These are phyloP conservation scores for Trifolium dubium DNA, from an alignment of 306 rosid genomes.

Conservation along the genomic window DNA sequence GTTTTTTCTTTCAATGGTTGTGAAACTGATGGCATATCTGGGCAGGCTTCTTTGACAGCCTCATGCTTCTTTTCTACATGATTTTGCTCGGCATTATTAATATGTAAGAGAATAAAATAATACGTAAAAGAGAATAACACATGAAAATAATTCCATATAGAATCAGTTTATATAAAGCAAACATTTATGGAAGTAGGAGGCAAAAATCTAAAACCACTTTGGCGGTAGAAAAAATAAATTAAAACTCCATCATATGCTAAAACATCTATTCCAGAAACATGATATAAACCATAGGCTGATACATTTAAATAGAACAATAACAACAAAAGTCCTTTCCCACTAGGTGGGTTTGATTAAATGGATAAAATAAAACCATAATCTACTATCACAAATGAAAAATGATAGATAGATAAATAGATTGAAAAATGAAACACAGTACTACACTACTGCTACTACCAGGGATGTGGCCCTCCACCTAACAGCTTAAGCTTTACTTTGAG, in stretches of 20 bases:
- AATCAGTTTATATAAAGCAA: constrained; percentile 20
- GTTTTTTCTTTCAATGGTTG: constrained; percentile 62
- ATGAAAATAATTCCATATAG: constrained; percentile 8
- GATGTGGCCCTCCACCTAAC: not conserved
- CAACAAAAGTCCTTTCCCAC: constrained; percentile 8
- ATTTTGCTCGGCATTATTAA: constrained; percentile 35
- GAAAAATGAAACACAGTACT: not conserved
- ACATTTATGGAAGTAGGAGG: constrained; percentile 1
- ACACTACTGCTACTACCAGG: not conserved
- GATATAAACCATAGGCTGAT: constrained; percentile 1
- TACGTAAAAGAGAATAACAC: not conserved
- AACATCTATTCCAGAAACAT: not conserved
- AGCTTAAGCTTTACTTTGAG: constrained; percentile 15
- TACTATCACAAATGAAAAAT: not conserved
- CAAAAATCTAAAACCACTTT: constrained; percentile 1
- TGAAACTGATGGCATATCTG: constrained; percentile 45
- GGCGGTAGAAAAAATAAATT: not conserved
- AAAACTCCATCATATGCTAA: not conserved
- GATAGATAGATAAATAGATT: constrained; percentile 1
- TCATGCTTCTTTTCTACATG: constrained; percentile 64
- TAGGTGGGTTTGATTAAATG: not conserved
- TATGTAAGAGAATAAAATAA: constrained; percentile 6
- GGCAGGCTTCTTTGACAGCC: constrained; percentile 40
- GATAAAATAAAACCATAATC: not conserved
- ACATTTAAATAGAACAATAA: constrained; percentile 2